phyloP scores from a whole-genome alignment of 2,329 filamentous ascomycete species.

The Claviceps lovelessii region DNA sequence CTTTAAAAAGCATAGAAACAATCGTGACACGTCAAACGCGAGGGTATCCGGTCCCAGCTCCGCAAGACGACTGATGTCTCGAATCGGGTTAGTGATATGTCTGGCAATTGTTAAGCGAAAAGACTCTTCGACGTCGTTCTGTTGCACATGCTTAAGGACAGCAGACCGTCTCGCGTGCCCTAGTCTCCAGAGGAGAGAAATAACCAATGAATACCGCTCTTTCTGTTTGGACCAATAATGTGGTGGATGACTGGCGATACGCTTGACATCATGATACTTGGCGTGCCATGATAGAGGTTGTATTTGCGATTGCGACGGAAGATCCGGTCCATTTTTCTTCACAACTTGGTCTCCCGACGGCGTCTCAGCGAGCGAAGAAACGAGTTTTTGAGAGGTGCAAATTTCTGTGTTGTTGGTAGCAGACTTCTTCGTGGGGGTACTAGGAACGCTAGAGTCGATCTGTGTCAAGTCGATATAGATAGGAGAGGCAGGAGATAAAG shows the following conservation, averaged over 20 bases:
- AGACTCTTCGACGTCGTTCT: constrained; percentile 6
- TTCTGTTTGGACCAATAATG: constrained; percentile 14
- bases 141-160: constrained; percentile 14
- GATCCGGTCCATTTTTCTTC: not conserved
- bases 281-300: not conserved
- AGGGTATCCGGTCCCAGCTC: constrained; percentile 6
- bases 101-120: constrained; percentile 3
- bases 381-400: constrained; percentile 10
- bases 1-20: constrained; percentile 18
- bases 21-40: constrained; percentile 17
- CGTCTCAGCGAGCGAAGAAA: not conserved
- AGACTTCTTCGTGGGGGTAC: constrained; percentile 5
- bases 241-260: constrained; percentile 9
- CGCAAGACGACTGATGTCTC: constrained; percentile 5
- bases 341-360: not conserved
- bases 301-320: not conserved
- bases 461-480: constrained; percentile 19
- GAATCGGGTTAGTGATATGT: constrained; percentile 7
- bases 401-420: constrained; percentile 8
- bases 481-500: constrained; percentile 6
- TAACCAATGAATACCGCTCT: constrained; percentile 17
- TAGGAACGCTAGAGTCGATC: constrained; percentile 5
- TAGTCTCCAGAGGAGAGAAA: constrained; percentile 18
- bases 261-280: constrained; percentile 3
- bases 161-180: constrained; percentile 14